Base-by-base conservation (phyloP, 495 filamentous ascomycete genomes). In the Aspergillus campestris region DNA sequence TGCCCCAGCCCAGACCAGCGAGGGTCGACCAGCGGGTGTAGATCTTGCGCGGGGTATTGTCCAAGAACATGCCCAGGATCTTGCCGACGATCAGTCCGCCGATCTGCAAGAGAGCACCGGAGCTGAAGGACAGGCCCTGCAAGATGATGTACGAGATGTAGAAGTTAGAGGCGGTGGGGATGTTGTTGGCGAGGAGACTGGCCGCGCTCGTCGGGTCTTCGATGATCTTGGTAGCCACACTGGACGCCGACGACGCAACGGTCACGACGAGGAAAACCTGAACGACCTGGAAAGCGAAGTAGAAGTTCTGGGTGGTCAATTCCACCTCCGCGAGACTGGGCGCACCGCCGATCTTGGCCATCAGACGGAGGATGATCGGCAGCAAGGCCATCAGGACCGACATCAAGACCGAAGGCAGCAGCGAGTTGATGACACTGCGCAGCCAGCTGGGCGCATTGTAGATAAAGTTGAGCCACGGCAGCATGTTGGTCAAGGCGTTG, bases 101-200 rank as follows among this genome's bases (percentile, higher is more conserved):
- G 15, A 92, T 78, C 57, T 92, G 86, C 13, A 92, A 73, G 28
- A 98, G 64, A 3, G 83, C 75, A 44, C 81, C 75, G 0, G 87
- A 72, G 38, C 84, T 83, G 53, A 95, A 79, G n/a, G 83, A 84
- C 47, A 98, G 66, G 39, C 92, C 92, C 64, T 96, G 90, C 27
- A 98, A 74, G 54, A 96, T 83, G 58, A 98, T 91, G 69, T 94
- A 98, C 0, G 86, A 84, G 41, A 97, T 84, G 67, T 94, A 98
- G 65, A 98, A 89, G 67, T 94, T 96, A 52, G 89, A 89, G 3
- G 86, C 78, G 42, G 72, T 80, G 7, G 92, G 92, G 8, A 97
- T 66, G 46, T 85, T 84, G 11, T 69, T 53, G 10, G 92, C 83
- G 8, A 98, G 75, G 42, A 96, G 66, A 6, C 45, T 67, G 0